Evolutionary conservation across 1,284 basidiomycete species (phyloP).

Genomic region (Puccinia horiana): DNA sequence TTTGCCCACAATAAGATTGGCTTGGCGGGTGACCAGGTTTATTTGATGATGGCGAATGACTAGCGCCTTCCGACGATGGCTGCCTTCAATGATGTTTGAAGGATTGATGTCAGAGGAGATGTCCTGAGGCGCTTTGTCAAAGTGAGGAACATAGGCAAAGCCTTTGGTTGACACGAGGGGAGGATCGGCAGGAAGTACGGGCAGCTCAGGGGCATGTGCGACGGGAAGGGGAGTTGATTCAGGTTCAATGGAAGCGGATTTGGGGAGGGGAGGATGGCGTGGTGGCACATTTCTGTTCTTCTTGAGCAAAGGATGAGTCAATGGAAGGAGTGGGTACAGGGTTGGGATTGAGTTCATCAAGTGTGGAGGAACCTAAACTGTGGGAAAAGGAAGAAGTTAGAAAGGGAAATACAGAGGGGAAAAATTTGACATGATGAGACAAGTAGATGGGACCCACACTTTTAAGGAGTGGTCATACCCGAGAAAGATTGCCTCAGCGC

Average conservation of each 20-base stretch:
- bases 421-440: not conserved
- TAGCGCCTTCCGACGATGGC: not conserved
- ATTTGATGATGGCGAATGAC: not conserved
- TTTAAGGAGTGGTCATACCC: not conserved
- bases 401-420: not conserved
- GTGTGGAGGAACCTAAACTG: no score
- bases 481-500: not conserved
- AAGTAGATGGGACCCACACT: not conserved
- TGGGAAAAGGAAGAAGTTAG: not conserved
- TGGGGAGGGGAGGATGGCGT: no score
- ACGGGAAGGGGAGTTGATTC: no score
- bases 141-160: not conserved
- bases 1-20: no score
- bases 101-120: not conserved
- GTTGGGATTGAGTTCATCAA: no score
- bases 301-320: no score
- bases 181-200: no score
- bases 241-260: no score
- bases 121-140: not conserved
- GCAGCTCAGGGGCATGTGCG: no score
- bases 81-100: not conserved
- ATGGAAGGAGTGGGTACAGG: no score
- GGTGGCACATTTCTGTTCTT: no score
- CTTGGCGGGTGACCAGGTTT: no score
- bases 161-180: not conserved